These are phyloP conservation scores for Ceratocystis lukuohia DNA, from an alignment of 2,329 filamentous ascomycete genomes.

Conservation along the genomic window DNA sequence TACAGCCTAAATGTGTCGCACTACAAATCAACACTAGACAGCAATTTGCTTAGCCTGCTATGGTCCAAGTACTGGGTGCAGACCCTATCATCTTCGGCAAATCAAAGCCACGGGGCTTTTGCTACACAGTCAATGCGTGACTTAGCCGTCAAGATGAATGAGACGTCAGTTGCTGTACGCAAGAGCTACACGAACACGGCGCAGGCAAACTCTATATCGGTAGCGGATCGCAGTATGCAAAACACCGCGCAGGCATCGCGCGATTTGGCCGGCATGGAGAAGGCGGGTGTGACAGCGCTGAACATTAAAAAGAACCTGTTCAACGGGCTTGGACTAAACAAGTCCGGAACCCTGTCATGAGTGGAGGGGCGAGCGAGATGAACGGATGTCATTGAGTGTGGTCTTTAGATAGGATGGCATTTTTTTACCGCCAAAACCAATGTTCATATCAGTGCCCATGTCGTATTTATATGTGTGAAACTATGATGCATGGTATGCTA, in stretches of 20 bases:
- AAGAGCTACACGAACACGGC: neutral
- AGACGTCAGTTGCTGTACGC: constrained; percentile 31
- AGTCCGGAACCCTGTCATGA: neutral
- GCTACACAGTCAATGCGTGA: constrained; percentile 86
- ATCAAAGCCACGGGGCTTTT: constrained; percentile 80
- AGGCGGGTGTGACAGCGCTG: constrained; percentile 8
- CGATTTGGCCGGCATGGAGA: constrained; percentile 11
- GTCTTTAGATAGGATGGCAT: neutral
- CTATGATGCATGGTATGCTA: neutral
- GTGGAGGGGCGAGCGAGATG: neutral
- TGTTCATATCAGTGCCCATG: neutral
- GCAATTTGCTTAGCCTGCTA: constrained; percentile 69
- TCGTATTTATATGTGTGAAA: neutral
- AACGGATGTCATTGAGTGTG: neutral
- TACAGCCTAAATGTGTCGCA: constrained; percentile 85
- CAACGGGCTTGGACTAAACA: constrained; percentile 14
- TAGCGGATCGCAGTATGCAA: neutral
- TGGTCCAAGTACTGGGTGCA: constrained; percentile 99
- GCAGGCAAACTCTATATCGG: neutral
- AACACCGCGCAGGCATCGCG: constrained; percentile 1
- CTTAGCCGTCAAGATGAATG: constrained; percentile 65
- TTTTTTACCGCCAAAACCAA: neutral
- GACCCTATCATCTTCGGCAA: constrained; percentile 68
- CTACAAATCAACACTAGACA: constrained; percentile 87
- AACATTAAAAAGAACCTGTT: constrained; percentile 18